phyloP scores from a whole-genome alignment of 441 rosid species.

The Gossypium davidsonii region DNA sequence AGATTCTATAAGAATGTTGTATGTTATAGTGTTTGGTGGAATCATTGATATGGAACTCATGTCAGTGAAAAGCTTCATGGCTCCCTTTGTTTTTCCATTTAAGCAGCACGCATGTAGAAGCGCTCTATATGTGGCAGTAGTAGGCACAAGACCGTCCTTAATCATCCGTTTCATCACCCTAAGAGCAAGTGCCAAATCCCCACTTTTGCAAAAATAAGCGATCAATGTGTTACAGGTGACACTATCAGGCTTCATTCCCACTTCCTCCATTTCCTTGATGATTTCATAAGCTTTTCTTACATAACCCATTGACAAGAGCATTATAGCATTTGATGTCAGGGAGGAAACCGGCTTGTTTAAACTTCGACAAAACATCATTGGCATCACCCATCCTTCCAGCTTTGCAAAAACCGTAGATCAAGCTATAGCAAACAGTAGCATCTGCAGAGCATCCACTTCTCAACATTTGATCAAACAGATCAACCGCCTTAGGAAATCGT shows the following conservation, averaged over 20 bases:
- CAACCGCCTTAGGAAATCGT: slow-evolving; percentile 52
- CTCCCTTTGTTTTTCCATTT: slow-evolving; percentile 39
- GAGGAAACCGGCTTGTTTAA: slow-evolving; percentile 49
- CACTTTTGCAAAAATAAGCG: slow-evolving; percentile 38
- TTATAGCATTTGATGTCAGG: slow-evolving; percentile 67
- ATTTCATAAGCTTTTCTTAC: slow-evolving; percentile 51
- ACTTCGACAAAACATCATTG: slow-evolving; percentile 24
- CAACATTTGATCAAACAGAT: slow-evolving; percentile 44
- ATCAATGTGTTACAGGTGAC: slow-evolving; percentile 60
- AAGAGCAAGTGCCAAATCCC: slow-evolving; percentile 36
- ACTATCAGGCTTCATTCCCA: slow-evolving; percentile 43
- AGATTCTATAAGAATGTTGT: slow-evolving; percentile 58
- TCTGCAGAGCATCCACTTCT: slow-evolving; percentile 44
- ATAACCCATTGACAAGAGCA: slow-evolving; percentile 46
- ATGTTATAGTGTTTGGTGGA: slow-evolving; percentile 51
- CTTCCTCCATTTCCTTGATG: slow-evolving; percentile 52
- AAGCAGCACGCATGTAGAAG: slow-evolving; percentile 57
- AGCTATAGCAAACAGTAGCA: slow-evolving; percentile 46
- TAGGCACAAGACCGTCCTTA: slow-evolving; percentile 42
- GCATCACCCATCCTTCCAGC: slow-evolving; percentile 66
- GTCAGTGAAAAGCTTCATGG: slow-evolving; percentile 49
- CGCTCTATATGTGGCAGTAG: slow-evolving; percentile 53
- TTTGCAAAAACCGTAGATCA: slow-evolving; percentile 56
- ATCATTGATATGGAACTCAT: slow-evolving; percentile 42
- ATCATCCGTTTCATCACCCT: slow-evolving; percentile 44